Evolutionary conservation across 2,329 filamentous ascomycete species (phyloP).

Genomic region (Pseudogymnoascus destructans): DNA sequence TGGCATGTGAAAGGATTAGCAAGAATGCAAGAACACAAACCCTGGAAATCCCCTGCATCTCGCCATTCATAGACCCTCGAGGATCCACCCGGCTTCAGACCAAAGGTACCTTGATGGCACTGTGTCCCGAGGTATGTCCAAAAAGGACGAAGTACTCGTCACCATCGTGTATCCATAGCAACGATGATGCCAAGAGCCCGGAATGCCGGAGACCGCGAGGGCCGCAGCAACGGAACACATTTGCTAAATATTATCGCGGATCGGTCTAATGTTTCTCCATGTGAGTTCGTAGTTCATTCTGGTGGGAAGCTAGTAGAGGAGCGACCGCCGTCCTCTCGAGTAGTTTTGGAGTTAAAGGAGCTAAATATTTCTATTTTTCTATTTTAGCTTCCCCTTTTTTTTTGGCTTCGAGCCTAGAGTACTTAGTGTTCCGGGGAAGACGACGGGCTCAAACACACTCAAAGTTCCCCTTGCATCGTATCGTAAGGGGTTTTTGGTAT

Average conservation of each 20-base stretch:
- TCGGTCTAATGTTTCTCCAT: neutral
- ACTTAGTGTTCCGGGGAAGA: neutral
- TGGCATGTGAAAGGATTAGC: constrained; percentile 6
- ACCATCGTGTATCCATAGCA: constrained; percentile 2
- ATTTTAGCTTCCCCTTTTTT: neutral
- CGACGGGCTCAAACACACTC: neutral
- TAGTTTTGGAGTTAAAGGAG: neutral
- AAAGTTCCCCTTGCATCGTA: neutral
- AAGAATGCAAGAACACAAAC: neutral
- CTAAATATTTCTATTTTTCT: neutral
- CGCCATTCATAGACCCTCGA: constrained; percentile 6
- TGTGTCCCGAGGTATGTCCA: neutral
- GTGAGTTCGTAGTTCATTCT: neutral
- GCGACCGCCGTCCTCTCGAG: neutral
- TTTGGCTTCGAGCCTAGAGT: neutral
- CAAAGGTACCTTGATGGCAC: constrained; percentile 4
- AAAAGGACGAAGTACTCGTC: constrained; percentile 6
- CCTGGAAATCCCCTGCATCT: constrained; percentile 8
- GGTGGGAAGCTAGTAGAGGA: neutral
- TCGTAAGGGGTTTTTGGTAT: neutral
- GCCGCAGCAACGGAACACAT: neutral
- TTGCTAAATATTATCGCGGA: neutral
- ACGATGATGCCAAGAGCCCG: neutral
- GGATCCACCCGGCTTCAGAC: constrained; percentile 2
- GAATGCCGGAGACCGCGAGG: neutral